Evolutionary conservation across 2,329 filamentous ascomycete species (phyloP).

Genomic region (Septoria linicola): DNA sequence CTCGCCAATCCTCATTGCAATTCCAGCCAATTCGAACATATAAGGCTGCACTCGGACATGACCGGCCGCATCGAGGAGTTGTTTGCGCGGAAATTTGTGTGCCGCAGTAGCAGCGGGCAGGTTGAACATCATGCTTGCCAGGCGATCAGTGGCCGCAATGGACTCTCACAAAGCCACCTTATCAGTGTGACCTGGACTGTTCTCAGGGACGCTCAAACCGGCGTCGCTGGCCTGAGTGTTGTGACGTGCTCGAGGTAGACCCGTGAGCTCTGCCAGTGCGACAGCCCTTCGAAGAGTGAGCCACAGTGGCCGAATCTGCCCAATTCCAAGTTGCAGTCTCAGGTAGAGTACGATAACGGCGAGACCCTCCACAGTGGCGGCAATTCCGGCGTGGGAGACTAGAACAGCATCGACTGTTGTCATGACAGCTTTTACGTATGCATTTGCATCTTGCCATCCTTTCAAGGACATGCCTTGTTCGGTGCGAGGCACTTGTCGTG

Average conservation of each 20-base stretch:
- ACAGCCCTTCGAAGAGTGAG: constrained; percentile 41
- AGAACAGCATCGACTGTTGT: constrained; percentile 33
- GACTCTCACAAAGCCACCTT: constrained; percentile 15
- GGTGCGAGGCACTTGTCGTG: constrained; percentile 29
- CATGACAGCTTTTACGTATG: constrained; percentile 30
- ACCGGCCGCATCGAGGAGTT: constrained; percentile 25
- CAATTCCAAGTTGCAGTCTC: constrained; percentile 40
- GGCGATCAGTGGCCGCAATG: constrained; percentile 20
- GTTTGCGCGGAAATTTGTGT: constrained; percentile 22
- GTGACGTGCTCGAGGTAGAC: constrained; percentile 34
- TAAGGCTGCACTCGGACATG: constrained; percentile 29
- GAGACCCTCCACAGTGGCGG: constrained; percentile 37
- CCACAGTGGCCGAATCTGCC: constrained; percentile 41
- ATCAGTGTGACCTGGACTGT: constrained; percentile 5
- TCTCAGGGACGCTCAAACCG: background rate
- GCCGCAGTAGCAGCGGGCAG: constrained; percentile 38
- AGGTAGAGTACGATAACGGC: constrained; percentile 39
- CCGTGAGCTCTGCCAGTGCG: constrained; percentile 42
- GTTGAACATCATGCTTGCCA: constrained; percentile 32
- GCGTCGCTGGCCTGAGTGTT: background rate
- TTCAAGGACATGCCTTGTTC: constrained; percentile 1
- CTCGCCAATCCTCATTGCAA: constrained; percentile 31
- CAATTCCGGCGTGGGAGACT: constrained; percentile 35
- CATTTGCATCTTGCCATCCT: constrained; percentile 16
- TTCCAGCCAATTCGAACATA: constrained; percentile 30